Conservation (phyloP, 441 rosid genomes). For the Adansonia grandidieri region DNA sequence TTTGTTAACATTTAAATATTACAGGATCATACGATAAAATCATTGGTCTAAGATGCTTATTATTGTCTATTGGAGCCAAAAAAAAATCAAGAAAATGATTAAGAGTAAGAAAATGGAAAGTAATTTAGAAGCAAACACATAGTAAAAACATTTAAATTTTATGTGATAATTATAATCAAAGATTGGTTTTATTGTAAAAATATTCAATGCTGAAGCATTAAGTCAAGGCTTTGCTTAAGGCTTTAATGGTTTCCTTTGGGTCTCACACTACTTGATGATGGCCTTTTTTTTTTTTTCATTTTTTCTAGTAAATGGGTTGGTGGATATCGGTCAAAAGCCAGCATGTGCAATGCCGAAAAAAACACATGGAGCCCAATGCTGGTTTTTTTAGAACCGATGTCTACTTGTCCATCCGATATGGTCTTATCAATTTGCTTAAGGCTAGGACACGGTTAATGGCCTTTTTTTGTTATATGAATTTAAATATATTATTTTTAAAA, state of each 20-base stretch:
- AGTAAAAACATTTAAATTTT: background rate
- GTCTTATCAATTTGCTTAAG: slow-evolving; percentile 31
- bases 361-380: slow-evolving; percentile 62
- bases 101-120: background rate
- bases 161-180: background rate
- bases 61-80: background rate
- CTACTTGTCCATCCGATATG: slow-evolving; percentile 30
- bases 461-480: too few relatives aligned
- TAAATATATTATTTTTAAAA: too few relatives aligned
- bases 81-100: background rate
- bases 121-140: background rate
- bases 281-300: too few relatives aligned
- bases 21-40: too few relatives aligned
- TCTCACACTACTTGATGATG: slow-evolving; percentile 23
- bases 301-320: too few relatives aligned
- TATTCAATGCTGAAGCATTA: background rate
- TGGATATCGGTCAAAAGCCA: slow-evolving; percentile 51
- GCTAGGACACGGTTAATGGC: background rate
- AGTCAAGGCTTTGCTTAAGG: background rate
- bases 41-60: background rate
- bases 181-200: background rate
- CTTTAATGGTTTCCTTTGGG: slow-evolving; percentile 19
- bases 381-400: background rate
- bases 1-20: background rate
- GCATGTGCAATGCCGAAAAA: slow-evolving; percentile 54